A percentile compares a stretch with the other conserved stretches of the same genome.
These are phyloP conservation scores for Arachis hypogaea DNA, from an alignment of 306 rosid species.

Conservation along the genomic window DNA sequence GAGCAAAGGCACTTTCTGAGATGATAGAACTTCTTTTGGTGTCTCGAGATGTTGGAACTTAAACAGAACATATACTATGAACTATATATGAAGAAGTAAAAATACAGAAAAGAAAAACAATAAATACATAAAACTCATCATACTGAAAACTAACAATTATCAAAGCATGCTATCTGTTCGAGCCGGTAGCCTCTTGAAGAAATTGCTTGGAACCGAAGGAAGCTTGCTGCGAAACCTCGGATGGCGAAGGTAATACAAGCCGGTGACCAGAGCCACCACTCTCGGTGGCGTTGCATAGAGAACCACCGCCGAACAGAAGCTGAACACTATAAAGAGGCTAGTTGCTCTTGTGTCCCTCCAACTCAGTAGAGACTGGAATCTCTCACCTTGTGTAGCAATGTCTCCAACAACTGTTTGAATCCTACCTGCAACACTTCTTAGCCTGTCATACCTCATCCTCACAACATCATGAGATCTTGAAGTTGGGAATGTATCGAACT, in stretches of 20 bases:
- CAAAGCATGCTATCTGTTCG: slow-evolving; percentile 75
- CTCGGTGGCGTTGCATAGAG: slow-evolving; percentile 76
- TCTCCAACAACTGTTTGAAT: slow-evolving; percentile 93
- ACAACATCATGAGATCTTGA: slow-evolving; percentile 67
- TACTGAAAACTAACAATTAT: background rate
- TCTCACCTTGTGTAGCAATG: slow-evolving; percentile 97
- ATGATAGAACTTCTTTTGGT: background rate
- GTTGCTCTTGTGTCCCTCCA: slow-evolving; percentile 98
- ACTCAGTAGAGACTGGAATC: slow-evolving; percentile 76
- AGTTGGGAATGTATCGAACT: slow-evolving; percentile 90
- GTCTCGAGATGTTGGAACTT: slow-evolving; percentile 4
- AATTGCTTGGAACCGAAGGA: slow-evolving; percentile 84
- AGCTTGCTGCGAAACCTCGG: slow-evolving; percentile 84
- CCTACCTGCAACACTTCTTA: slow-evolving; percentile 90
- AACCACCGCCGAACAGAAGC: slow-evolving; percentile 70
- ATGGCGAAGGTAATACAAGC: slow-evolving; percentile 73
- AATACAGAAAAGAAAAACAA: background rate
- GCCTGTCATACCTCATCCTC: slow-evolving; percentile 87
- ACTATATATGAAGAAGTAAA: background rate
- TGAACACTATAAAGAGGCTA: slow-evolving; percentile 67
- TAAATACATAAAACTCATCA: background rate
- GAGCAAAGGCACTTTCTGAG: background rate
- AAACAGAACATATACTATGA: background rate
- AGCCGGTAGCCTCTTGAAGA: slow-evolving; percentile 89
- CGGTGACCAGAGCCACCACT: slow-evolving; percentile 73